Percentiles rank a stretch among this genome's conserved stretches.
phyloP scores from a whole-genome alignment of 73 alveolate genomes.

The Blepharisma stoltei region DNA sequence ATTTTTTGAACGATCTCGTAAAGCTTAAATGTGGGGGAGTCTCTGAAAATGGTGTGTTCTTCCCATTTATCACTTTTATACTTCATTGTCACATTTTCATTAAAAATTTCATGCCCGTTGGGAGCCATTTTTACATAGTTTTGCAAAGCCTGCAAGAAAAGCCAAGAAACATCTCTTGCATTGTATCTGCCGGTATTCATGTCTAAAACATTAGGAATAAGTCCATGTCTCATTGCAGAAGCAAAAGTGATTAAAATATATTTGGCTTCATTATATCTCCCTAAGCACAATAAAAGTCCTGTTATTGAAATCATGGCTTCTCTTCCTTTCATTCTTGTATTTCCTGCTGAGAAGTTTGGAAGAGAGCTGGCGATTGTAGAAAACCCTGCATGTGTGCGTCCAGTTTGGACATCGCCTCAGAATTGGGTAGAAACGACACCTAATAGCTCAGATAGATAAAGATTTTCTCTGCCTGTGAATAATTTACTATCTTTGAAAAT shows the following conservation, averaged over 20 bases:
- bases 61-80: too few species aligned
- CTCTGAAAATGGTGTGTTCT: not conserved
- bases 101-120: too few species aligned
- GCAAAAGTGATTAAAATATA: conserved; percentile 80
- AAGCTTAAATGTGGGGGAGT: not conserved
- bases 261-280: conserved; percentile 78
- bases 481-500: too few species aligned
- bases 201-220: conserved; percentile 89
- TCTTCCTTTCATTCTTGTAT: conserved; percentile 96
- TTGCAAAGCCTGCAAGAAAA: conserved; percentile 65
- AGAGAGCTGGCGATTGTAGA: conserved; percentile 87
- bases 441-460: not conserved
- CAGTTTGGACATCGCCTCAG: conserved; percentile 29
- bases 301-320: conserved; percentile 93
- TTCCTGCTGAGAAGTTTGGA: conserved; percentile 93
- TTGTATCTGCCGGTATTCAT: conserved; percentile 85
- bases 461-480: not conserved
- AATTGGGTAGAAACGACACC: conserved; percentile 7
- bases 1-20: conserved; percentile 45
- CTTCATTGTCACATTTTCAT: too few species aligned
- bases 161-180: conserved; percentile 98
- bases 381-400: conserved; percentile 38
- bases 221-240: conserved; percentile 89
- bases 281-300: conserved; percentile 82
- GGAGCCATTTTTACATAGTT: conserved; percentile 23